phyloP scores from a whole-genome alignment of 352 stramenopile genomes.

The Pythium dissimile region DNA sequence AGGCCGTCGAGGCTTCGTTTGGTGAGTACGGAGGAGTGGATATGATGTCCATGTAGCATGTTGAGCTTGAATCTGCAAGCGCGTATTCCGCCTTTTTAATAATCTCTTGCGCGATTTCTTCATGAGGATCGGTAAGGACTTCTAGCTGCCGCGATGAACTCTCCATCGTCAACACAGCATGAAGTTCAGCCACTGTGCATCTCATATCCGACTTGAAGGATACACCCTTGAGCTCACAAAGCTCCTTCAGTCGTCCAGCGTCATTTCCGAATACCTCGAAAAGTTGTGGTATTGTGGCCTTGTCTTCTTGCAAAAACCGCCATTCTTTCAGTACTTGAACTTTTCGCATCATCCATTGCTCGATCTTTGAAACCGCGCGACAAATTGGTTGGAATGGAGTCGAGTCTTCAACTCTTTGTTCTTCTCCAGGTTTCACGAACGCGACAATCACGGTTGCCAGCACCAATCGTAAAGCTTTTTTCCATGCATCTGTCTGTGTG shows the following conservation, averaged over 20 bases:
- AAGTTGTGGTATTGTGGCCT: slow-evolving; percentile 38
- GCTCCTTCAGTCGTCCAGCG: slow-evolving; percentile 37
- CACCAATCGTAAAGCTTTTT: slow-evolving; percentile 1
- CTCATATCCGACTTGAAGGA: slow-evolving; percentile 37
- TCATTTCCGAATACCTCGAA: slow-evolving; percentile 55
- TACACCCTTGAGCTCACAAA: slow-evolving; percentile 53
- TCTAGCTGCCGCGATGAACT: too few species aligned
- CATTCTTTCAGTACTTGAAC: slow-evolving; percentile 69
- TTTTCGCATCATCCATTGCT: slow-evolving; percentile 63
- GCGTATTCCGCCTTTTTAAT: slow-evolving; percentile 7
- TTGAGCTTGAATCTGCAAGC: too few species aligned
- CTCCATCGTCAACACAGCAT: slow-evolving; percentile 23
- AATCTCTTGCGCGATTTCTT: slow-evolving; percentile 1
- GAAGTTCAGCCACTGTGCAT: slow-evolving; percentile 35
- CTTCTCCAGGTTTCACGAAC: neutral
- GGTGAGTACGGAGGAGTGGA: too few species aligned
- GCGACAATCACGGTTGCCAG: neutral
- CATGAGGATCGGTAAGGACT: neutral
- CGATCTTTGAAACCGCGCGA: slow-evolving; percentile 35
- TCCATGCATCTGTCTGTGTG: neutral
- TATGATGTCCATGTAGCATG: too few species aligned
- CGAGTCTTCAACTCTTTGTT: neutral
- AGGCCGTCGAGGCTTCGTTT: too few species aligned
- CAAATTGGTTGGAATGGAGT: slow-evolving; percentile 17
- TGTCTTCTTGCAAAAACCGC: slow-evolving; percentile 41